A percentile compares a stretch with the other conserved stretches of the same genome.
These are phyloP conservation scores for Solanum hybrid DNA, from an alignment of 305 asterid genomes.

Conservation along the genomic window DNA sequence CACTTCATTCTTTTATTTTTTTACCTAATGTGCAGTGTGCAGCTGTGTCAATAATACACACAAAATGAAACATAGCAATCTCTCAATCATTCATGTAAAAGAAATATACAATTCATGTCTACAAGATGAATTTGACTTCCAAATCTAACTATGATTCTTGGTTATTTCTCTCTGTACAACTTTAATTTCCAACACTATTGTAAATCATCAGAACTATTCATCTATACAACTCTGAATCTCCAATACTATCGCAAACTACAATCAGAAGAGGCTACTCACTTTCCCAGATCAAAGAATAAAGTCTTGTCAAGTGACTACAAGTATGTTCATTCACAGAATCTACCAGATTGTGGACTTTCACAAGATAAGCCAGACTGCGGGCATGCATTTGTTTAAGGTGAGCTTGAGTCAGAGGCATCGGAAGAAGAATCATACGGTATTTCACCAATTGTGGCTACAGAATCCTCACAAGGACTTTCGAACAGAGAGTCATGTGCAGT, in stretches of 20 bases:
- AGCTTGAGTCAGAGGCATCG: conserved; percentile 14
- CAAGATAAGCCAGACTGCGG: background rate
- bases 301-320: background rate
- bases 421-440: background rate
- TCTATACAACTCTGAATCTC: background rate
- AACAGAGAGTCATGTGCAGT: background rate
- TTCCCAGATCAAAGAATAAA: background rate
- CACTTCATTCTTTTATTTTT: background rate
- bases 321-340: background rate
- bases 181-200: background rate
- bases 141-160: background rate
- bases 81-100: background rate
- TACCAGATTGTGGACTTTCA: background rate
- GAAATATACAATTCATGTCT: background rate
- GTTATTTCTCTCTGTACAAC: background rate
- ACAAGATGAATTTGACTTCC: background rate
- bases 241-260: background rate
- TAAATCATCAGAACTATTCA: background rate
- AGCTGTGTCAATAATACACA: background rate
- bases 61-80: background rate
- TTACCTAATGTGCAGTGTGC: background rate
- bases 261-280: background rate
- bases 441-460: background rate
- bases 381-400: background rate
- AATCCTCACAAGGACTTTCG: background rate